Base-by-base conservation (phyloP, 768 basidiomycete genomes). In the Tulasnella sp. region DNA sequence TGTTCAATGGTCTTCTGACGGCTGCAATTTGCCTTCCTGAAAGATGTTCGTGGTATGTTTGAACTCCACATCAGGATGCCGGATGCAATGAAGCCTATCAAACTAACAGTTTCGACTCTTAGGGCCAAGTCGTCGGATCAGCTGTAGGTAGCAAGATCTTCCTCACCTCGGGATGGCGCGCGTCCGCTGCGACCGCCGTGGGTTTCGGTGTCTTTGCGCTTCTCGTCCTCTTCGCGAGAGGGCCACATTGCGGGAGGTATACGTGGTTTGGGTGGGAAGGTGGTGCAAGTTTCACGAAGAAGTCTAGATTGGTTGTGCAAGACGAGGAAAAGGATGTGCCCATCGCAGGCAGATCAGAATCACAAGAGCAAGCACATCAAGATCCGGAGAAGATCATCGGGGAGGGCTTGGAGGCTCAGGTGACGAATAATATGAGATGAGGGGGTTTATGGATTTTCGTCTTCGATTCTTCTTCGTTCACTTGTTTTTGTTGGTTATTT, bases 51-150 rank as follows among this genome's bases (percentile, higher is more conserved):
- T 58, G 54, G 30, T 65, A 64, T 29, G 46, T 51, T n/a, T n/a
- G n/a, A 24, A 62, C 63, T 21, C 12, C 31, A 54, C 10, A n/a
- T 24, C 2, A 7, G 19, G 8, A 11, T 29, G 4, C 29, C 17
- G 9, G 4, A 17, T 15, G 15, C 1, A 9, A 1, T 19, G 19
- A 7, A 21, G 42, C 54, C 22, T 46, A 2, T 44, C 38, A 9
- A 21, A 12, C 53, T 53, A 2, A 57, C 53, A 74, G 70, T 63
- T 85, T 27, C 87, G 87, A 3, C 15, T 11, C 15, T 2, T 70
- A 75, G 22, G 89, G 89, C 0, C 87, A 91, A 72, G 84, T 90
- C 9, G 82, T 86, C 70, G 89, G 89, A 12, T 89, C 87, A 0
- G 76, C 84, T 0, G 82, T 84, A 0, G 83, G 87, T 29, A 84